Evolutionary conservation across 371 early-diverging fungal species (phyloP).

Genomic region (Apophysomyces variabilis): DNA sequence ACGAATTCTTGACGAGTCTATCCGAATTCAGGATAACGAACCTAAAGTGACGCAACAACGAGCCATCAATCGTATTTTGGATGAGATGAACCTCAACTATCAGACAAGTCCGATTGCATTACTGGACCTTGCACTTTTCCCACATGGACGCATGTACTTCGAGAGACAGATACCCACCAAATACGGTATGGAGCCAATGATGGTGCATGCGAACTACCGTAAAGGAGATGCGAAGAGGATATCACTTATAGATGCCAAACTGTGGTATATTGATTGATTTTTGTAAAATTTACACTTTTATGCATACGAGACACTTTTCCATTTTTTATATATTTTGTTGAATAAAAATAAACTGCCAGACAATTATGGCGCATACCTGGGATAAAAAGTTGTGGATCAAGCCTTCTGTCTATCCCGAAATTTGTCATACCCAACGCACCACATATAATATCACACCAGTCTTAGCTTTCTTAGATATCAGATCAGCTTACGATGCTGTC

Average conservation of each 20-base stretch:
- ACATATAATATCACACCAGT: too few relatives aligned
- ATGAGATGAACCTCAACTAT: conserved; percentile 45
- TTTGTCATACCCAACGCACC: too few relatives aligned
- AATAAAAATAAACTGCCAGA: too few relatives aligned
- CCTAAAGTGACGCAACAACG: conserved; percentile 54
- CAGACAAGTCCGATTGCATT: conserved; percentile 45
- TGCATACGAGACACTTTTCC: too few relatives aligned
- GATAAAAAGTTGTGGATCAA: too few relatives aligned
- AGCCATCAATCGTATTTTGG: conserved; percentile 51
- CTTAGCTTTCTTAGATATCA: too few relatives aligned
- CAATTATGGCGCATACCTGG: too few relatives aligned
- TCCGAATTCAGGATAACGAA: conserved; percentile 48
- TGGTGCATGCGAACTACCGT: conserved; percentile 52
- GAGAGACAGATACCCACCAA: conserved; percentile 42
- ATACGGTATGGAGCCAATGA: conserved; percentile 48
- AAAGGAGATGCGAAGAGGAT: conserved; percentile 62
- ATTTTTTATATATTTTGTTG: too few relatives aligned
- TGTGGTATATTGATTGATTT: conserved; percentile 42
- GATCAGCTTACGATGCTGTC: too few relatives aligned
- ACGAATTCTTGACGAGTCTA: conserved; percentile 45
- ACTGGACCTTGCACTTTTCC: conserved; percentile 46
- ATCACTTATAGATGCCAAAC: conserved; percentile 38
- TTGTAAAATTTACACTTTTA: too few relatives aligned
- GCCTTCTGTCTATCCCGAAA: too few relatives aligned
- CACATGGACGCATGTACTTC: conserved; percentile 53